A percentile compares a stretch with the other conserved stretches of the same genome.
Conservation (phyloP, 2,329 filamentous ascomycete genomes). For the Penicillium nordicum region DNA sequence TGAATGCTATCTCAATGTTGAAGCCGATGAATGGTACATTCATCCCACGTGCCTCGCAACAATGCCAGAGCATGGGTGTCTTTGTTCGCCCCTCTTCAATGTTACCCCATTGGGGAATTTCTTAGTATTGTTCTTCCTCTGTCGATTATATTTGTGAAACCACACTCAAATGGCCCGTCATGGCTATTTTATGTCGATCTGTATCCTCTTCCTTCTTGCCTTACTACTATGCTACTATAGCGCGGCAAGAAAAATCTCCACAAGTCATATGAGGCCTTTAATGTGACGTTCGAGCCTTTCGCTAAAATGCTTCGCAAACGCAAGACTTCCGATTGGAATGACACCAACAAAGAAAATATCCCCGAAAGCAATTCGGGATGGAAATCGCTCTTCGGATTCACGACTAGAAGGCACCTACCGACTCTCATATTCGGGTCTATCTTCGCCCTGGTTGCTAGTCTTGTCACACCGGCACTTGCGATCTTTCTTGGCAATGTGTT, state of each 20-base stretch:
- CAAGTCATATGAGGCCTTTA: background rate
- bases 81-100: conserved; percentile 25
- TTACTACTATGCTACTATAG: background rate
- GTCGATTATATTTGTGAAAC: background rate
- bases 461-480: conserved; percentile 62
- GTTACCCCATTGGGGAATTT: conserved; percentile 18
- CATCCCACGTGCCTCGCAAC: conserved; percentile 12
- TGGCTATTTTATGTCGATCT: background rate
- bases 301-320: background rate
- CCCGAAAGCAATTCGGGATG: conserved; percentile 33
- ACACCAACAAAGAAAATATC: background rate
- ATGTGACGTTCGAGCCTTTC: background rate
- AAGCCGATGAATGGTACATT: background rate
- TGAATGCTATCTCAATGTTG: background rate
- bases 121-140: conserved; percentile 18
- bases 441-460: conserved; percentile 58
- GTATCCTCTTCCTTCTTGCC: background rate
- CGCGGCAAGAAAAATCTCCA: background rate
- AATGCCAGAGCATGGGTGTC: conserved; percentile 19
- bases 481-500: conserved; percentile 74
- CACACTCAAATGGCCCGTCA: background rate
- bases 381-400: conserved; percentile 69
- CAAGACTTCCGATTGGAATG: background rate
- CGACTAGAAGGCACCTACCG: conserved; percentile 56
- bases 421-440: conserved; percentile 55